These are phyloP conservation scores for Polygonum aviculare DNA, from an alignment of 148 eudicot species.

Conservation along the genomic window DNA sequence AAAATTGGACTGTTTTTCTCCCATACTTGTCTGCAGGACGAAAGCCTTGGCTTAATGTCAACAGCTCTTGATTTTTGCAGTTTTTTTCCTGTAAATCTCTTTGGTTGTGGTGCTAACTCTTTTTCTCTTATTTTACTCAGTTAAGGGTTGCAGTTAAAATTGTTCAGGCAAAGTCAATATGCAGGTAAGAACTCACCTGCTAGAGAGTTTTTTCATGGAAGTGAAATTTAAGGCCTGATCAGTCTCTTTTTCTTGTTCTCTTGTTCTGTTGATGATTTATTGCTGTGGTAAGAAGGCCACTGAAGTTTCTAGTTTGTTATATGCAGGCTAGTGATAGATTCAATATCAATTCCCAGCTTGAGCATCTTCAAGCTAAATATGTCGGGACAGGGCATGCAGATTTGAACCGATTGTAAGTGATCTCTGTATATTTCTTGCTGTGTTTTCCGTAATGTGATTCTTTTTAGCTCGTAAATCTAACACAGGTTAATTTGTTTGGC, in stretches of 20 bases:
- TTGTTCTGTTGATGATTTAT: neutral
- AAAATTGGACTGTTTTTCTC: too few relatives aligned
- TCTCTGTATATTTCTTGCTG: neutral
- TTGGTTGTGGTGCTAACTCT: neutral
- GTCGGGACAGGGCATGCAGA: constrained; percentile 97
- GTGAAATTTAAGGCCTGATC: neutral
- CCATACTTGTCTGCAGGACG: neutral
- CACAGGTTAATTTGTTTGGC: neutral
- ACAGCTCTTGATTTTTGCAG: neutral
- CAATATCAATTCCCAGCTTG: constrained; percentile 94
- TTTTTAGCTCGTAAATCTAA: neutral
- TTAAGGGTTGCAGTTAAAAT: neutral
- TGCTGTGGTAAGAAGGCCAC: neutral
- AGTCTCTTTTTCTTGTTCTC: neutral
- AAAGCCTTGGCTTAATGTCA: neutral
- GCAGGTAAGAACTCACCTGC: neutral
- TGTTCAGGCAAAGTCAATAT: neutral
- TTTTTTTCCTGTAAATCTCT: neutral
- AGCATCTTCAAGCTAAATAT: constrained; percentile 95
- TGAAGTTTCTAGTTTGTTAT: neutral
- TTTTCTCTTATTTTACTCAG: neutral
- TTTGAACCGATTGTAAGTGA: constrained; percentile 72
- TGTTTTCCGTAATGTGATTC: neutral
- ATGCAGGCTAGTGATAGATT: constrained; percentile 95
- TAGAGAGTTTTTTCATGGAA: neutral